Conservation (phyloP, 345 rosid species). For the Brassica incana region DNA sequence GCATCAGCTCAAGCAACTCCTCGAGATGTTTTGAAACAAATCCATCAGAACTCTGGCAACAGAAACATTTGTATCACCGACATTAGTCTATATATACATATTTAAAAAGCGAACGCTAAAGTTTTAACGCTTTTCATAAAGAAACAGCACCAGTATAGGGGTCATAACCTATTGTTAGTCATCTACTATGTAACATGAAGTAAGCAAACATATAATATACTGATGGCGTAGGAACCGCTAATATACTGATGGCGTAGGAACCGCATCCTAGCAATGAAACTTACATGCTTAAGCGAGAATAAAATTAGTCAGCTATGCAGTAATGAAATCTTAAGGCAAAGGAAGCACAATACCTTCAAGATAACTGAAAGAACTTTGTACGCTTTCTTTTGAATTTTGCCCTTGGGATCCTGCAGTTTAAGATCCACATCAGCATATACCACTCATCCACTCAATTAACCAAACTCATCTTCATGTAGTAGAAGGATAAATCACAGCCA, state of each 20-base stretch:
- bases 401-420: slow-evolving; percentile 66
- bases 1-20: slow-evolving; percentile 71
- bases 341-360: slow-evolving; percentile 57
- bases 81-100: slow-evolving; percentile 1
- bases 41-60: slow-evolving; percentile 58
- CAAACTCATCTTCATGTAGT: slow-evolving; percentile 10
- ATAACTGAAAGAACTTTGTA: slow-evolving; percentile 84
- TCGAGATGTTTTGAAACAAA: slow-evolving; percentile 59
- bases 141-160: slow-evolving; percentile 5
- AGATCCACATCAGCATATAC: slow-evolving; percentile 14
- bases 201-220: slow-evolving; percentile 1
- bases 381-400: slow-evolving; percentile 86
- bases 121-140: background rate
- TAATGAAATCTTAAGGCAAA: slow-evolving; percentile 1
- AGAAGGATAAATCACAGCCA: background rate
- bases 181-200: background rate
- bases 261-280: background rate
- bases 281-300: slow-evolving; percentile 14
- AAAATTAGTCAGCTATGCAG: slow-evolving; percentile 10
- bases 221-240: background rate
- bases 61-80: slow-evolving; percentile 1
- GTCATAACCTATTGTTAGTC: background rate
- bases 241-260: background rate
- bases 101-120: background rate
- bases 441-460: background rate